These are phyloP conservation scores for Candolleomyces eurysporus DNA, from an alignment of 768 basidiomycete species.

Conservation along the genomic window DNA sequence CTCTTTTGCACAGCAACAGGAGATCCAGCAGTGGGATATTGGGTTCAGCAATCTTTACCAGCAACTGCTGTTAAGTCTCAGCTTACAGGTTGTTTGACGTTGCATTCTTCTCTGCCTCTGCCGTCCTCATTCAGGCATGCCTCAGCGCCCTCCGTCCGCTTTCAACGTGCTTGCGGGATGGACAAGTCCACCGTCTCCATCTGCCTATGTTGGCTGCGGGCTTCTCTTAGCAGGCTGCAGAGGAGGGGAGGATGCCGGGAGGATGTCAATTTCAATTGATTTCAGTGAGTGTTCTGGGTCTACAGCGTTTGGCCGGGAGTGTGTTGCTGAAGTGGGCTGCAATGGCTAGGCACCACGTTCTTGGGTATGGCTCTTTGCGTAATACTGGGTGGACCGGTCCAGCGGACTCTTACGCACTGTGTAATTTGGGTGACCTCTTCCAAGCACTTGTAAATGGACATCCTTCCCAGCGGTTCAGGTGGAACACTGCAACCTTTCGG, in stretches of 20 bases:
- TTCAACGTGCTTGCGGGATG: slow-evolving; percentile 17
- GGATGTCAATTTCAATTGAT: slow-evolving; percentile 79
- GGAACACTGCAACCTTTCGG: too few species aligned
- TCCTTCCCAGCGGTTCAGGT: too few species aligned
- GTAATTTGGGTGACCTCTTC: too few species aligned
- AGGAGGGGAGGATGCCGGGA: slow-evolving; percentile 83
- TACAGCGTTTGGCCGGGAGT: slow-evolving; percentile 74
- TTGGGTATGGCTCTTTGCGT: slow-evolving; percentile 87
- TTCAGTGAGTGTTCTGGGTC: slow-evolving; percentile 69
- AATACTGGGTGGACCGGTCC: slow-evolving; percentile 75
- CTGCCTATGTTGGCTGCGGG: not conserved
- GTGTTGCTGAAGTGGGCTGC: not conserved
- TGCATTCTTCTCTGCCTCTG: slow-evolving; percentile 21
- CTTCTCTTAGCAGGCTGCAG: slow-evolving; percentile 11
- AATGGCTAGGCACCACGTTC: slow-evolving; percentile 71
- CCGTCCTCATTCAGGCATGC: slow-evolving; percentile 17
- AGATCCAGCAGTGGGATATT: not conserved
- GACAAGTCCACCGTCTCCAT: slow-evolving; percentile 19
- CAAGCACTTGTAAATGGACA: too few species aligned
- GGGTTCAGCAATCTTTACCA: too few species aligned
- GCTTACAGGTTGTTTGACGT: slow-evolving; percentile 18
- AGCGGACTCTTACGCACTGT: slow-evolving; percentile 83
- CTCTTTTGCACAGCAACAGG: slow-evolving; percentile 16
- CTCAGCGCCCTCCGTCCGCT: slow-evolving; percentile 26
- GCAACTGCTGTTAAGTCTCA: slow-evolving; percentile 15